A percentile compares a stretch with the other conserved stretches of the same genome.
Evolutionary conservation across 2,329 filamentous ascomycete species (phyloP).

Genomic region (Claviceps maximensis): DNA sequence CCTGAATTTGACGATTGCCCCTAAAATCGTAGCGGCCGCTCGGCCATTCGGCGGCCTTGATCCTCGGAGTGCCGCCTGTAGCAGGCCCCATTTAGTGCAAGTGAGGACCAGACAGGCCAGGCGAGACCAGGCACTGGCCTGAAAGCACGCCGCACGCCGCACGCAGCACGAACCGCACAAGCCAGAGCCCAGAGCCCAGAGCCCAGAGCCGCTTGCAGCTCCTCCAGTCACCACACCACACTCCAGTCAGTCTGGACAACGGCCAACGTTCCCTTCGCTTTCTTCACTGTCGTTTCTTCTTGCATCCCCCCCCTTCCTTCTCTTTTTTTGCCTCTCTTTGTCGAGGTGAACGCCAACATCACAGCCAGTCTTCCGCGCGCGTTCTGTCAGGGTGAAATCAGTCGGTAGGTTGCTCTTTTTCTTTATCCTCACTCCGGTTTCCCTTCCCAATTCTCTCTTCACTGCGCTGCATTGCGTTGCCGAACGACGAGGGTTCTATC

Average conservation of each 20-base stretch:
- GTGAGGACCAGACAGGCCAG: background rate
- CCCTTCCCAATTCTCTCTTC: background rate
- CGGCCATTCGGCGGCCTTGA: background rate
- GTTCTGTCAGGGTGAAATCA: background rate
- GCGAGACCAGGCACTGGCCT: background rate
- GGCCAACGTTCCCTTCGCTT: background rate
- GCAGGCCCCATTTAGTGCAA: background rate
- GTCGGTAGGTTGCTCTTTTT: slow-evolving; percentile 2
- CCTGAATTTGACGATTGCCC: background rate
- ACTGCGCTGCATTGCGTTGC: background rate
- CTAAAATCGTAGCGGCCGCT: background rate
- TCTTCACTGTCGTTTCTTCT: background rate
- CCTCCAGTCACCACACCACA: too few species aligned
- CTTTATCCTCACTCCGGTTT: background rate
- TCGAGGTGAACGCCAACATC: background rate
- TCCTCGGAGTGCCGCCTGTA: background rate
- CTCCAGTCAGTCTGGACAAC: too few species aligned
- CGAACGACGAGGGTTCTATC: background rate
- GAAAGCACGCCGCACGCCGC: too few species aligned
- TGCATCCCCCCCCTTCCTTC: background rate
- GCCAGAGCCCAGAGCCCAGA: too few species aligned
- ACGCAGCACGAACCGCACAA: too few species aligned
- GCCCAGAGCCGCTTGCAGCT: too few species aligned
- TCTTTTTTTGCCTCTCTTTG: background rate
- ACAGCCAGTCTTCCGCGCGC: background rate